Percentiles rank a stretch among this genome's conserved stretches.
These are phyloP conservation scores for Blepharisma undulans DNA, from an alignment of 169 alveolate species.

Conservation along the genomic window DNA sequence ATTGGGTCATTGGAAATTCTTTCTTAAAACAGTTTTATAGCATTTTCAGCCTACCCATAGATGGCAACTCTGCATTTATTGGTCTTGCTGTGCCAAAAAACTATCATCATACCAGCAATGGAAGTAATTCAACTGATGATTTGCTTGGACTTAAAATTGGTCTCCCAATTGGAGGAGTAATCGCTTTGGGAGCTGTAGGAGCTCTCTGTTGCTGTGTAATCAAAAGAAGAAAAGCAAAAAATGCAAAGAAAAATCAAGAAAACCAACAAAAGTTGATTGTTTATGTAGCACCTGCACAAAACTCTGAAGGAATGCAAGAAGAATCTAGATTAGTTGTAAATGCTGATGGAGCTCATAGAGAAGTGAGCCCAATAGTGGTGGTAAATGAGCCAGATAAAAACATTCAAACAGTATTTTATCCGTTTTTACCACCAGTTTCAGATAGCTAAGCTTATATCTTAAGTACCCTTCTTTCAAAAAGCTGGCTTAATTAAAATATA, in stretches of 20 bases:
- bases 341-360: not conserved
- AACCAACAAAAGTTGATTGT: not conserved
- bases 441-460: not conserved
- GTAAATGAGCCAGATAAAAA: not conserved
- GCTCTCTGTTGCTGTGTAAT: not conserved
- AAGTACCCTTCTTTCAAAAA: not conserved
- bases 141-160: not conserved
- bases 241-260: not conserved
- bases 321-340: not conserved
- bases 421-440: not conserved
- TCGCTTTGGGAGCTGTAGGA: not conserved
- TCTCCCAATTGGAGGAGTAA: not conserved
- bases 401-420: not conserved
- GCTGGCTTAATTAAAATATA: too few relatives aligned
- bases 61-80: not conserved
- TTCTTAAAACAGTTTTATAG: not conserved
- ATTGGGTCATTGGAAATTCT: not conserved
- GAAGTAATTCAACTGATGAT: not conserved
- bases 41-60: not conserved
- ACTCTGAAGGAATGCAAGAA: not conserved
- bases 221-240: not conserved
- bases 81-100: not conserved
- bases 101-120: not conserved
- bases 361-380: not conserved
- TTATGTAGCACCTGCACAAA: not conserved